phyloP scores from a whole-genome alignment of 768 basidiomycete species.

The Hortiboletus campestris region DNA sequence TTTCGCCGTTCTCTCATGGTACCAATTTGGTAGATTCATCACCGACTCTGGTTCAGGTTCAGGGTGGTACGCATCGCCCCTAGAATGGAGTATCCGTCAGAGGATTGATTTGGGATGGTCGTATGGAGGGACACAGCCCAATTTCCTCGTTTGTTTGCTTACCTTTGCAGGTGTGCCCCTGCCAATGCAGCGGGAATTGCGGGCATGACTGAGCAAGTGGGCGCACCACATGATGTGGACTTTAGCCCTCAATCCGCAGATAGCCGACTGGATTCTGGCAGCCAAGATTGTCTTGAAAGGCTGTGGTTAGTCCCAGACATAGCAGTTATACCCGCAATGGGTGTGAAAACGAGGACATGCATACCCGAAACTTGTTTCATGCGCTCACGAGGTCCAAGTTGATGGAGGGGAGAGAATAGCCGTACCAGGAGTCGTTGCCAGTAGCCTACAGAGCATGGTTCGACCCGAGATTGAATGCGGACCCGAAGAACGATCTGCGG shows the following conservation, averaged over 20 bases:
- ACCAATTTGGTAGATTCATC: neutral
- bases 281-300: neutral
- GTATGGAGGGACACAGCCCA: neutral
- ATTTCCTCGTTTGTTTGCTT: neutral
- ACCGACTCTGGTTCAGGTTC: neutral
- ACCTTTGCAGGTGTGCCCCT: neutral
- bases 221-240: neutral
- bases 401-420: neutral
- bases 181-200: neutral
- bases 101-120: neutral
- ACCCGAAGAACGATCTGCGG: neutral
- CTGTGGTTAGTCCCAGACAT: too few relatives aligned
- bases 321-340: neutral
- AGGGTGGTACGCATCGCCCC: neutral
- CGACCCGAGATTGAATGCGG: neutral
- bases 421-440: neutral
- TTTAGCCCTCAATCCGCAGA: neutral
- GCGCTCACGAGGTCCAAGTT: neutral
- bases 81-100: neutral
- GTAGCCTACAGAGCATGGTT: neutral
- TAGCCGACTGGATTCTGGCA: neutral
- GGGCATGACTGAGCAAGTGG: neutral
- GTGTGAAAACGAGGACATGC: neutral
- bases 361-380: neutral
- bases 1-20: neutral